These are phyloP conservation scores for Nannizziopsis arthrosporioides DNA, from an alignment of 2,329 filamentous ascomycete genomes.

Conservation along the genomic window DNA sequence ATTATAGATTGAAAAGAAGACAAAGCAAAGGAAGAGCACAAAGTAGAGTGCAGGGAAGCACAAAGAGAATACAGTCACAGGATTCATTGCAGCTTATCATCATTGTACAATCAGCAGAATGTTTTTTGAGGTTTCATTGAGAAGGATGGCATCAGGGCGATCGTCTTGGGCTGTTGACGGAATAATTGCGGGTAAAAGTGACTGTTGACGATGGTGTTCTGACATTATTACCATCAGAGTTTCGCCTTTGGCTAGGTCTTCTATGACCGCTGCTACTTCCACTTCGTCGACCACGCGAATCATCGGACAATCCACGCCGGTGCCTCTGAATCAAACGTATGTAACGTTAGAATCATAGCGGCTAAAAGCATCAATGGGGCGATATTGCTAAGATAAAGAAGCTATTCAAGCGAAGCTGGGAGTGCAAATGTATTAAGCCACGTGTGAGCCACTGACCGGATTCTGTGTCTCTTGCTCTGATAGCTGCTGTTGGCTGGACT, in stretches of 20 bases:
- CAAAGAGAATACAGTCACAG: constrained; percentile 2
- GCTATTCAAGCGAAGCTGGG: constrained; percentile 17
- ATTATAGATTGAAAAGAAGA: constrained; percentile 7
- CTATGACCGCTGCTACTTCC: constrained; percentile 31
- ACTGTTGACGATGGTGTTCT: constrained; percentile 18
- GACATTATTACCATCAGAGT: constrained; percentile 28
- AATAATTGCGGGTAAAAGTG: constrained; percentile 34
- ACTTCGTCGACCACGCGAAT: constrained; percentile 31
- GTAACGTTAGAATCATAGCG: constrained; percentile 38
- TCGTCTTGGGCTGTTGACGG: constrained; percentile 20
- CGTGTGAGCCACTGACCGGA: constrained; percentile 34
- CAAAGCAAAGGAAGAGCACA: constrained; percentile 19
- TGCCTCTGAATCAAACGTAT: constrained; percentile 38
- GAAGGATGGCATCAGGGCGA: constrained; percentile 8
- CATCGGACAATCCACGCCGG: constrained; percentile 33
- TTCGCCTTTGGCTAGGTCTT: constrained; percentile 29
- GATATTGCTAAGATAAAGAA: constrained; percentile 33
- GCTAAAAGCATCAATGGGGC: constrained; percentile 25
- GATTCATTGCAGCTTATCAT: constrained; percentile 11
- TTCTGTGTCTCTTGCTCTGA: constrained; percentile 28
- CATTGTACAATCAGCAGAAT: constrained; percentile 10
- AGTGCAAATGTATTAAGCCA: constrained; percentile 20
- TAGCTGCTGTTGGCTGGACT: constrained; percentile 35
- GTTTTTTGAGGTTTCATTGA: constrained; percentile 6
- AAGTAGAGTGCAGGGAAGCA: constrained; percentile 18